Percentiles rank a stretch among this genome's conserved stretches.
phyloP scores from a whole-genome alignment of 352 stramenopile genomes.

The Albugo laibachii region DNA sequence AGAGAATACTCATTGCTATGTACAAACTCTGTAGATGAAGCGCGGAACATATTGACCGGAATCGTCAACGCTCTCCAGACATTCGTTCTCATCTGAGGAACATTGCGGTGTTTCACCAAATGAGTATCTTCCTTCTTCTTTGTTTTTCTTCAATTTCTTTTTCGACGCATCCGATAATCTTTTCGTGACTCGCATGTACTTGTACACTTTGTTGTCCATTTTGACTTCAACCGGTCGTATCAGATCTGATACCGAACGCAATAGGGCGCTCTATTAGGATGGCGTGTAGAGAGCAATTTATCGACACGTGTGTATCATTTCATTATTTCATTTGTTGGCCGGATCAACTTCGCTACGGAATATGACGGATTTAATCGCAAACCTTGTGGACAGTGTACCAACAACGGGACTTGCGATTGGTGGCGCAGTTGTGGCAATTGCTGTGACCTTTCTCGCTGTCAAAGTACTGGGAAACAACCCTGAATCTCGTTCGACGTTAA shows the following conservation, averaged over 20 bases:
- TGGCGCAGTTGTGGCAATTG: slow-evolving; percentile 38
- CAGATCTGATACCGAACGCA: too few species aligned
- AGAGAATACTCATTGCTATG: neutral
- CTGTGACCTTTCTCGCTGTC: slow-evolving; percentile 40
- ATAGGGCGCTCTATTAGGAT: too few species aligned
- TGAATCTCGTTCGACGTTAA: slow-evolving; percentile 17
- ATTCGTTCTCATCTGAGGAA: neutral
- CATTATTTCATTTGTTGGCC: too few species aligned
- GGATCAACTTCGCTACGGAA: too few species aligned
- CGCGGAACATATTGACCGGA: neutral
- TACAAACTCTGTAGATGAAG: neutral
- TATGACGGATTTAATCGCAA: slow-evolving; percentile 19
- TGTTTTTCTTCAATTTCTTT: neutral
- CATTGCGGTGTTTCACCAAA: neutral
- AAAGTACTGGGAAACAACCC: slow-evolving; percentile 28
- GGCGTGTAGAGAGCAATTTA: too few species aligned
- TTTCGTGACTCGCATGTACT: too few species aligned
- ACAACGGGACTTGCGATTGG: slow-evolving; percentile 40
- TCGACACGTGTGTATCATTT: too few species aligned
- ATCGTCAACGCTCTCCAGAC: neutral
- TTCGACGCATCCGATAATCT: neutral
- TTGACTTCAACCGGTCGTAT: too few species aligned
- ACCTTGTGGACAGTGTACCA: slow-evolving; percentile 38
- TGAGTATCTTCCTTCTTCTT: neutral
- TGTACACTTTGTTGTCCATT: too few species aligned